Base-by-base conservation (phyloP, 768 basidiomycete genomes). In the Boletus speciosus region DNA sequence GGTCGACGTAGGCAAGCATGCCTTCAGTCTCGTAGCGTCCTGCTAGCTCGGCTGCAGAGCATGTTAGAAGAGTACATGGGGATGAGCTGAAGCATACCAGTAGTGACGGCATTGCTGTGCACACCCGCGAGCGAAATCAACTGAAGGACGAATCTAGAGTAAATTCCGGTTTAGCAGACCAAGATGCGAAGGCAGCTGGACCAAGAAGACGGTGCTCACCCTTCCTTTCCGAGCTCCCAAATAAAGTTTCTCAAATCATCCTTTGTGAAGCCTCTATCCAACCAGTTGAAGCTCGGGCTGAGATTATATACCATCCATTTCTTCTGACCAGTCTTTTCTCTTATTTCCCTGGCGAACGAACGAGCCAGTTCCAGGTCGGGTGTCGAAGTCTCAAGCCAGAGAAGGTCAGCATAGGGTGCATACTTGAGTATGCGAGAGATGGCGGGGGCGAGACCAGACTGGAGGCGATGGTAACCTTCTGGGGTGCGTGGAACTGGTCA, bases 261-360 rank as follows among this genome's bases (percentile, higher is more conserved):
- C 59, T 91, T 82, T 41, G 80, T 80, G 70, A 89, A 95, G 14
- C 92, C 92, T 61, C 87, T 84, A 25, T 77, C 79, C n/a, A 82
- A 74, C 93, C 93, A 96, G 68, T 95, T 93, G 76, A 96, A 96
- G 65, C 90, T 92, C 5, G 93, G 94, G 63, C 91, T 93, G 53
- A 97, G 74, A 67, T 96, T 97, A 67, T 95, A 97, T 21, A 96
- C 93, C 60, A 97, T 82, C 84, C 83, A 86, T 63, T 86, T 90
- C 57, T 54, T 54, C 49, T 59, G 48, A 38, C 93, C 91, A 64
- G 81, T 81, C 65, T 78, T 77, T 58, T 81, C 81, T 49, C 88
- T 76, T 61, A 95, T 89, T 65, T 81, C 81, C 42, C 86, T 74
- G 3, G 93, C 86, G 69, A 95, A 93, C 32, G 77, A 80, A 34